Base-by-base conservation (phyloP, 371 early-diverging fungal species). In the Funneliformis caledonium region DNA sequence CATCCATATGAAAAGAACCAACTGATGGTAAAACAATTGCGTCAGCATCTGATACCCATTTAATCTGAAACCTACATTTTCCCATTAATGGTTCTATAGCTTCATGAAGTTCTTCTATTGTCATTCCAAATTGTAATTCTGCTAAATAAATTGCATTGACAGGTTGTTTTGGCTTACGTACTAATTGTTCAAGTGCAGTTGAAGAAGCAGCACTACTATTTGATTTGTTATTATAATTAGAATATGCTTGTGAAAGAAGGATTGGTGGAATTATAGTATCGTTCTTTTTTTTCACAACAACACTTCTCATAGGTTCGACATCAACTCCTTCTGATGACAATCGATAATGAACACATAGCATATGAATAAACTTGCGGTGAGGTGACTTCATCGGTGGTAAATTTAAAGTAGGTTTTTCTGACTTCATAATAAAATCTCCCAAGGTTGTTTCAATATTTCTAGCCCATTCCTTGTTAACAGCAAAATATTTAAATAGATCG, bases 271-370 rank as follows among this genome's bases (percentile, higher is more conserved):
- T 52, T 52, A 33, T 43, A 22, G 80, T 70, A 22, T 79, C 80
- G 10, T 47, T 8, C 14, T 79, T 79, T n/a, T 79, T 79, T 59
- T 89, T 90, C 81, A 95, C 80, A 43, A 92, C 84, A 7, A 94
- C 92, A 47, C 90, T 92, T 47, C 95, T 88, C 50, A 89, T 85
- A 0, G 95, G 94, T 82, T 94, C 95, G 14, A 87, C 87, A 84
- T 95, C 95, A 14, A 93, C 86, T 2, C 93, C 91, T 73, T 91
- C 91, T 26, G 94, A 92, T 0, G 84, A 82, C 31, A 93, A 79
- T 52, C 89, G 86, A 82, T 93, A 94, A 72, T 89, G 89, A 19
- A 89, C 88, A 19, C 91, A 89, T 80, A 93, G 87, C 11, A 90
- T 91, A 76, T 94, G 95, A 47, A 94, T 83, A 82, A 94, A 93